Conservation (phyloP, 2,329 filamentous ascomycete species). For the Aotearoamyces nothofagi region DNA sequence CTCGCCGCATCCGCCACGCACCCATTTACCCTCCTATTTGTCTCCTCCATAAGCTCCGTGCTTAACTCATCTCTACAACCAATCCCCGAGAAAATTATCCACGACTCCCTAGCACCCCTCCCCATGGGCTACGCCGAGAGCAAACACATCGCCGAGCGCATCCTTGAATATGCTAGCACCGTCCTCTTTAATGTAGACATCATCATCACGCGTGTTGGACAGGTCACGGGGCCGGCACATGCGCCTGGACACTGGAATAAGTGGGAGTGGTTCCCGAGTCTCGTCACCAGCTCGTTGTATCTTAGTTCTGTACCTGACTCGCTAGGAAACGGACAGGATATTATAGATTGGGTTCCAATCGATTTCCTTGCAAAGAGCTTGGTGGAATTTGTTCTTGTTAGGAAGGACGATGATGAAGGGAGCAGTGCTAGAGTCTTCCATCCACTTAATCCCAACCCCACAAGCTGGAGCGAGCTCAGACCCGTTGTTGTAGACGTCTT, state of each 20-base stretch:
- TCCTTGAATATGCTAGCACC: slow-evolving; percentile 12
- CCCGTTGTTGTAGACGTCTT: no score
- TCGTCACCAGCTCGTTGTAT: slow-evolving; percentile 21
- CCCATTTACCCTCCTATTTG: slow-evolving; percentile 6
- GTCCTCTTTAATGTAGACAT: slow-evolving; percentile 11
- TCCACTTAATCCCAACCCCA: no score
- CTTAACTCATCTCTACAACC: slow-evolving; percentile 1
- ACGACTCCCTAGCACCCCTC: background rate
- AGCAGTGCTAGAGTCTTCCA: no score
- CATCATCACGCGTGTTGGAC: slow-evolving; percentile 18
- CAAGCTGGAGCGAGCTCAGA: no score
- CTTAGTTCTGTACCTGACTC: slow-evolving; percentile 21
- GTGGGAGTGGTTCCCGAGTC: slow-evolving; percentile 25
- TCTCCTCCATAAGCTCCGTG: slow-evolving; percentile 8
- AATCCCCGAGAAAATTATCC: slow-evolving; percentile 20
- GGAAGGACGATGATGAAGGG: no score
- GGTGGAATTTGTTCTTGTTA: slow-evolving; percentile 14
- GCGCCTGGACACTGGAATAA: slow-evolving; percentile 23
- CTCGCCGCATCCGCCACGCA: background rate
- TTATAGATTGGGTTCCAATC: slow-evolving; percentile 26
- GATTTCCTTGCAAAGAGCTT: slow-evolving; percentile 22
- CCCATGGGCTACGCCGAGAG: slow-evolving; percentile 18
- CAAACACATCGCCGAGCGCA: slow-evolving; percentile 15
- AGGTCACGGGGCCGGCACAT: slow-evolving; percentile 17
- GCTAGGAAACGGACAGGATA: slow-evolving; percentile 18